Evolutionary conservation across 345 rosid genomes (phyloP).

Genomic region (Noccaea bulbosa): DNA sequence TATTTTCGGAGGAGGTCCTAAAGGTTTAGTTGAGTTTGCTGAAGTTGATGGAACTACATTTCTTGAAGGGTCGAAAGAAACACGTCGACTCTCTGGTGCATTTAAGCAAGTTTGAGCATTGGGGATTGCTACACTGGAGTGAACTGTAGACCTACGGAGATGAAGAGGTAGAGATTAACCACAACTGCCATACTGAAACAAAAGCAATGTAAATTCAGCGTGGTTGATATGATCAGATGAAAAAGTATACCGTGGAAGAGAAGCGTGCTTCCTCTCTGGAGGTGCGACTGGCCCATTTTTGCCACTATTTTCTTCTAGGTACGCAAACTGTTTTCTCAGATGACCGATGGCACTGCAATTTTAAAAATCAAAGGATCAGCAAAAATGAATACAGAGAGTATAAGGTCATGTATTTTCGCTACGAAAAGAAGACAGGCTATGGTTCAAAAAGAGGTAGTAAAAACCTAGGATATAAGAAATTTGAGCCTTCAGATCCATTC

Average conservation of each 20-base stretch:
- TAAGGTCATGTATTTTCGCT: neutral
- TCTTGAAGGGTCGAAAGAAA: slow-evolving; percentile 54
- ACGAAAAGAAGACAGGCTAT: neutral
- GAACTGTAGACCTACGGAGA: slow-evolving; percentile 71
- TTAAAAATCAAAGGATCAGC: slow-evolving; percentile 3
- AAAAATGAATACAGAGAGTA: slow-evolving; percentile 6
- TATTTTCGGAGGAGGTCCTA: slow-evolving; percentile 85
- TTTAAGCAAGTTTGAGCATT: slow-evolving; percentile 48
- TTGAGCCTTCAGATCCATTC: slow-evolving; percentile 80
- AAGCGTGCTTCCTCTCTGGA: slow-evolving; percentile 82
- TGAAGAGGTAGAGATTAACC: slow-evolving; percentile 22
- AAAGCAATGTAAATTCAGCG: slow-evolving; percentile 1
- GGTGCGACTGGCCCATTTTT: slow-evolving; percentile 87
- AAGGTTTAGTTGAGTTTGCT: slow-evolving; percentile 50
- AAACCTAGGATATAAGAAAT: slow-evolving; percentile 95
- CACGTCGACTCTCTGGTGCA: slow-evolving; percentile 51
- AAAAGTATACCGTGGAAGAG: slow-evolving; percentile 50
- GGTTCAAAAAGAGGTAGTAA: slow-evolving; percentile 16
- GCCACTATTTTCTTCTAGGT: slow-evolving; percentile 89
- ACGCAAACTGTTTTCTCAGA: slow-evolving; percentile 89
- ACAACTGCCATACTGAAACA: slow-evolving; percentile 21
- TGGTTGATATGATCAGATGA: slow-evolving; percentile 22
- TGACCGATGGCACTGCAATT: slow-evolving; percentile 87
- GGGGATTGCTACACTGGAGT: slow-evolving; percentile 54
- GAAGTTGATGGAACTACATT: slow-evolving; percentile 47